phyloP scores from a whole-genome alignment of 2,329 filamentous ascomycete genomes.

The Fusarium oligoseptatum region DNA sequence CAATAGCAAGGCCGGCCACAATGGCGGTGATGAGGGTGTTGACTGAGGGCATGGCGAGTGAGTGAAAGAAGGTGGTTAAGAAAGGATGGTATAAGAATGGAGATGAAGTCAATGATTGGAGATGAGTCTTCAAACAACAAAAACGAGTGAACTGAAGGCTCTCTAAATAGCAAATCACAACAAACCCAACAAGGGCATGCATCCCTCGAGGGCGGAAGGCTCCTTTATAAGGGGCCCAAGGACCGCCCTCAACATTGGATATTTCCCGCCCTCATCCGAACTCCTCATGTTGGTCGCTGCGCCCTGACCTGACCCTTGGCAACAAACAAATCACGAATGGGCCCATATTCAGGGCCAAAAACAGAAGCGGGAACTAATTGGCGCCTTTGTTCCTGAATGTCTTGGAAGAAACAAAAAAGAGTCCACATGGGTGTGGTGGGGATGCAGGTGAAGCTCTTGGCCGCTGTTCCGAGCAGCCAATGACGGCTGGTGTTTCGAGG shows the following conservation, averaged over 20 bases:
- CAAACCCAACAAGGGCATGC: constrained; percentile 4
- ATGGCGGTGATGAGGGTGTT: constrained; percentile 27
- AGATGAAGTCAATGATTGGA: constrained; percentile 3
- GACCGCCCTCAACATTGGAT: constrained; percentile 36
- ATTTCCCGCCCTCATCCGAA: constrained; percentile 19
- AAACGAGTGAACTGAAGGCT: constrained; percentile 33
- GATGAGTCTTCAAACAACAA: constrained; percentile 11
- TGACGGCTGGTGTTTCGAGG: constrained; percentile 20
- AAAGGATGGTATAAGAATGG: constrained; percentile 5
- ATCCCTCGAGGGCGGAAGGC: constrained; percentile 17
- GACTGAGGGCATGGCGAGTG: constrained; percentile 29
- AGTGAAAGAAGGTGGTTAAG: neutral
- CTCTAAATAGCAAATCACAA: constrained; percentile 33
- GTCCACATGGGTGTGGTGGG: constrained; percentile 14
- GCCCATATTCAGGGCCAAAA: constrained; percentile 17
- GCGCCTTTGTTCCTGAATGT: constrained; percentile 8
- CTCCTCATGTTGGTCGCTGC: constrained; percentile 7
- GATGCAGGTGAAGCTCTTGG: constrained; percentile 26
- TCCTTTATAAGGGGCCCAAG: constrained; percentile 37
- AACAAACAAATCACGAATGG: constrained; percentile 20
- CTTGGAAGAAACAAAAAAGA: neutral
- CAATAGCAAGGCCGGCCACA: constrained; percentile 28
- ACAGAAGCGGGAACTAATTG: constrained; percentile 21
- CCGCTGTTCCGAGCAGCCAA: constrained; percentile 21
- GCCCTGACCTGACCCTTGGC: constrained; percentile 14